Evolutionary conservation across 1,284 basidiomycete genomes (phyloP).

Genomic region (Peniophora sp.): DNA sequence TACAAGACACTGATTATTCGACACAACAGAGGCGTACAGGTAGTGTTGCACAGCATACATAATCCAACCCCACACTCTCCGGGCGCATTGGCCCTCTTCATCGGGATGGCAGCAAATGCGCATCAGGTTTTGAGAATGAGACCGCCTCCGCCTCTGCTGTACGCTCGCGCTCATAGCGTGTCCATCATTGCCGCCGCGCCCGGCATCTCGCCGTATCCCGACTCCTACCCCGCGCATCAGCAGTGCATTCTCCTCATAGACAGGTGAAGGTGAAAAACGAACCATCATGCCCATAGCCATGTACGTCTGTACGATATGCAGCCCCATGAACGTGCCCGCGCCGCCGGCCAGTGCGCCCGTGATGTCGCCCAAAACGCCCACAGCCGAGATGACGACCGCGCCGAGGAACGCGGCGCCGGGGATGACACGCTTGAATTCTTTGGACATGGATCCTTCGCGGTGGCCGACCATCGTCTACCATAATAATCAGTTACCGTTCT

Average conservation of each 20-base stretch:
- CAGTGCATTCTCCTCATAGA: not conserved
- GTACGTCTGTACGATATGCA: slow-evolving; percentile 83
- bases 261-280: not conserved
- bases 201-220: not conserved
- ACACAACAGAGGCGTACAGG: too few species aligned
- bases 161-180: not conserved
- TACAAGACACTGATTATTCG: too few species aligned
- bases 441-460: slow-evolving; percentile 95
- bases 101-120: too few species aligned
- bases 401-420: slow-evolving; percentile 95
- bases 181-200: not conserved
- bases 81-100: too few species aligned
- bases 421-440: slow-evolving; percentile 95
- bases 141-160: too few species aligned
- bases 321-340: slow-evolving; percentile 94
- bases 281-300: not conserved
- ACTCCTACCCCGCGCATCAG: not conserved
- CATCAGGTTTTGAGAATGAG: too few species aligned
- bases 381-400: slow-evolving; percentile 85
- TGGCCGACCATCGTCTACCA: slow-evolving; percentile 86
- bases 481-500: not conserved
- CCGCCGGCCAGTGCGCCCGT: slow-evolving; percentile 93
- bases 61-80: too few species aligned
- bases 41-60: too few species aligned
- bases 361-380: slow-evolving; percentile 89